A percentile compares a stretch with the other conserved stretches of the same genome.
Conservation (phyloP, 768 basidiomycete species). For the Asterophora lycoperdoides region DNA sequence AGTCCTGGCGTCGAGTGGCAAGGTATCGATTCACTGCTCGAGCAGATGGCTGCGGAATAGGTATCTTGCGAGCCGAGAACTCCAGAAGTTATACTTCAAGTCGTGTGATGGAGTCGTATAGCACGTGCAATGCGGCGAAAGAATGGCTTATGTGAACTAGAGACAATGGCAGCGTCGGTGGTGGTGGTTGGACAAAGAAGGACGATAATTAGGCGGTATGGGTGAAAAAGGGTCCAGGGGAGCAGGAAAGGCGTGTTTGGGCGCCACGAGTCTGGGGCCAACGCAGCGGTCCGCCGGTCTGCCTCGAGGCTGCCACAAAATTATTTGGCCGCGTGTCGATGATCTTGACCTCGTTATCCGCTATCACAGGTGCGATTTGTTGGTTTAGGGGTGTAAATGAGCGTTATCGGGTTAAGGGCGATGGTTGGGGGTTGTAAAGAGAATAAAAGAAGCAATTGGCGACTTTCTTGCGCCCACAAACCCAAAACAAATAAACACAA, state of each 20-base stretch:
- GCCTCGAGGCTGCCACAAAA: constrained; percentile 25
- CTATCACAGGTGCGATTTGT: constrained; percentile 11
- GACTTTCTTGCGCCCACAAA: constrained; percentile 9
- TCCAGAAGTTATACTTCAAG: constrained; percentile 44
- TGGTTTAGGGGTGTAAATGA: constrained; percentile 16
- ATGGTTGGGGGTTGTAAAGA: constrained; percentile 8
- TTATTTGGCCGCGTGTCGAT: constrained; percentile 16
- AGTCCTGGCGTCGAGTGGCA: constrained; percentile 27
- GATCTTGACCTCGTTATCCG: constrained; percentile 9
- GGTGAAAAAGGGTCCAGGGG: constrained; percentile 12
- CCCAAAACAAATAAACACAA: constrained; percentile 15
- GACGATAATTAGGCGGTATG: constrained; percentile 7
- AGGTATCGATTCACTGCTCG: constrained; percentile 40
- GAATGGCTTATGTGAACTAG: not conserved
- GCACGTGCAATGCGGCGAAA: constrained; percentile 9
- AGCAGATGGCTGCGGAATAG: constrained; percentile 27
- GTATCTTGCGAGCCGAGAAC: constrained; percentile 37
- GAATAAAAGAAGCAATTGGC: not conserved
- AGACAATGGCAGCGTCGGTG: not conserved
- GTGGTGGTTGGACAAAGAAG: constrained; percentile 11
- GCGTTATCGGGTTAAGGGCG: constrained; percentile 13
- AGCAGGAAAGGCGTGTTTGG: constrained; percentile 15
- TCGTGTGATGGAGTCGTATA: constrained; percentile 19
- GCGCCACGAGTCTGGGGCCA: constrained; percentile 18
- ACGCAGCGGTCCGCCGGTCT: constrained; percentile 10